Evolutionary conservation across 768 basidiomycete species (phyloP), one percentile per base, ranked within the genome.

Genomic region (Leucosporidium scottii): DNA sequence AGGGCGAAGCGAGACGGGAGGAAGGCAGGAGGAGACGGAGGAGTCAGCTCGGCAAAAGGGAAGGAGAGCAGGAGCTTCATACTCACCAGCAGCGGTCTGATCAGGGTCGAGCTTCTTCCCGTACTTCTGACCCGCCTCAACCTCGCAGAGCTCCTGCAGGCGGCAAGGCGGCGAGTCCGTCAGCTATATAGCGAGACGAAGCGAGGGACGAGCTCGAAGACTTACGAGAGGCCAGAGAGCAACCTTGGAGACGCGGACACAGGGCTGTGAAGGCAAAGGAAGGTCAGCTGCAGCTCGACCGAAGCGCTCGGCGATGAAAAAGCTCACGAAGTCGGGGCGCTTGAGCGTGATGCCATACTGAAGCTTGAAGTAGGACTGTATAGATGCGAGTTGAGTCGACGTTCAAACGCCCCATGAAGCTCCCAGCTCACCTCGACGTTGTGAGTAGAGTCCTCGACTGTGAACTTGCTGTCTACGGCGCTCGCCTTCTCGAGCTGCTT

Each of bases 161-260:
- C 34, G 34, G 12, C 5, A 44, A 13, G 39, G 15, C 10, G 39
- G 39, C 39, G 39, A 44, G 39, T n/a, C n/a, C n/a, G n/a, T n/a
- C n/a, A 44, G 8, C 8, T 3, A 25, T 7, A 20, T 13, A 51
- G 50, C 21, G 21, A 51, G 25, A 7, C 50, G 3, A 2, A 51
- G 3, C 6, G 50, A 3, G 15, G 25, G 13, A n/a, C 25, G 50
- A 15, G 39, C 3, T 44, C 39, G 21, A n/a, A 21, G 8, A 8
- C 50, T 51, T 15, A 51, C 50, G 8, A 56, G 15, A 17, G 39
- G 39, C 39, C 51, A 53, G 10, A 67, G 64, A 7, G 70, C 73
- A 20, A 44, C 34, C 59, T 69, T 66, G 25, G 65, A 64, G 49
- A 74, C 64, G 30, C 51, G 28, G 9, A 74, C 59, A 62, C 62